Base-by-base conservation (phyloP, 345 rosid genomes). In the Geranium rotundifolium region DNA sequence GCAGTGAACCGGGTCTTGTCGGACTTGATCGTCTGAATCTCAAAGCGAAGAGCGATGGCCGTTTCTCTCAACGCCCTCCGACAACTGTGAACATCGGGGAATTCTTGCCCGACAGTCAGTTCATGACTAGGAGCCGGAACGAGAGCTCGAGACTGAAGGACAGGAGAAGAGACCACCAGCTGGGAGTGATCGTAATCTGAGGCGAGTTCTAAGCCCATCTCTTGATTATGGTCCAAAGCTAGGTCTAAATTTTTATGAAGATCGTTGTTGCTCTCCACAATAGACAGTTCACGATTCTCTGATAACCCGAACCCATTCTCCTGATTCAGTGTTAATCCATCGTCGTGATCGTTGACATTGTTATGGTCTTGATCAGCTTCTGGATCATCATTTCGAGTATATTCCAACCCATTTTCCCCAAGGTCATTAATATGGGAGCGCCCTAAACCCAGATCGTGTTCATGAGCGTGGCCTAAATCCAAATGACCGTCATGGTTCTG, bases 1-100 rank as follows among this genome's bases (percentile, higher is more conserved):
- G 99, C 99, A 4, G 99, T 95, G 71, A 95, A 95, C 7, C 96
- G 95, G 56, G 95, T 90, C 77, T 90, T 95, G 75, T 95, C 99
- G n/a, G 99, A 95, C 64, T 95, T 95, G 57, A 90, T 85, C 1
- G 99, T 90, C 76, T 90, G 99, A 75, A 95, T 90, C 76, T 95
- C 99, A 63, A 95, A 95, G 71, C 88, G 99, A 71, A 88, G 96
- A 57, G 88, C 99, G 64, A 95, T 95, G 4, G 99, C 97, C 37
- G 92, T 86, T 68, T 90, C 99, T 74, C 97, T 79, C 76, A 95
- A 61, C 8, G 96, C 99, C 79, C 97, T 82, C 58, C 93, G 86
- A 58, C 97, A 95, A 77, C 99, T 95, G 73, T 82, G 86, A 49
- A 90, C 97, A 77, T 95, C 99, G 2, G 96, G 92, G 69, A 95